phyloP scores from a whole-genome alignment of 441 rosid species.

The Flueggea neowawraea region DNA sequence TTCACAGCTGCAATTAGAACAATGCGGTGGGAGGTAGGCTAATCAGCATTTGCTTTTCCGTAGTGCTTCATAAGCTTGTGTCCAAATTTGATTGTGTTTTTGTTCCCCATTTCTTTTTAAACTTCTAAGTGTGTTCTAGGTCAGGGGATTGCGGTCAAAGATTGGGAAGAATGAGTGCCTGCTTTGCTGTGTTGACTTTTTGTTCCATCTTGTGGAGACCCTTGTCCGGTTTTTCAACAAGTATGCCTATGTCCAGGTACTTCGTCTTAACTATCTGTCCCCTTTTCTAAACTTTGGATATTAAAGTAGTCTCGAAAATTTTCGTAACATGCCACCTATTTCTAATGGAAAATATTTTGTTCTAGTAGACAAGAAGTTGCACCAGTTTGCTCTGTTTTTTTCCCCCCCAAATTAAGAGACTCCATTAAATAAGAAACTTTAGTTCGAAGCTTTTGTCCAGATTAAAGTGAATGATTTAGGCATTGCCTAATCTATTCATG shows the following conservation, averaged over 20 bases:
- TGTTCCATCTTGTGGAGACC: constrained; percentile 93
- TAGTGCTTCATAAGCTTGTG: constrained; percentile 3
- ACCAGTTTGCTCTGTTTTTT: too few relatives aligned
- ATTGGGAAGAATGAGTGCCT: constrained; percentile 94
- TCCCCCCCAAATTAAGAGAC: too few relatives aligned
- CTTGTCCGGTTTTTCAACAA: constrained; percentile 98
- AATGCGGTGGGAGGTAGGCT: constrained; percentile 86
- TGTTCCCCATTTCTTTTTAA: constrained; percentile 8
- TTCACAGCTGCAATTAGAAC: constrained; percentile 97
- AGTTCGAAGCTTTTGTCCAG: too few relatives aligned
- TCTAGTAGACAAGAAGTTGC: too few relatives aligned
- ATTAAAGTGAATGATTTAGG: too few relatives aligned
- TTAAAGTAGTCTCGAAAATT: background rate
- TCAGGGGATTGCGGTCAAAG: constrained; percentile 94
- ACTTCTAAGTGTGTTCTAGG: constrained; percentile 38
- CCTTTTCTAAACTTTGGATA: background rate
- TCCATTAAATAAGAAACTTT: too few relatives aligned
- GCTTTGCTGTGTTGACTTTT: constrained; percentile 90
- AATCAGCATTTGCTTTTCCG: constrained; percentile 9
- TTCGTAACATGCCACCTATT: constrained; percentile 1
- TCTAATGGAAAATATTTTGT: too few relatives aligned
- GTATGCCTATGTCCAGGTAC: constrained; percentile 96
- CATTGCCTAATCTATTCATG: too few relatives aligned
- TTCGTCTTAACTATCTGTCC: background rate
- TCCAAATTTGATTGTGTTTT: constrained; percentile 4